phyloP scores from a whole-genome alignment of 306 rosid genomes.

The Prinsepia uniflora region DNA sequence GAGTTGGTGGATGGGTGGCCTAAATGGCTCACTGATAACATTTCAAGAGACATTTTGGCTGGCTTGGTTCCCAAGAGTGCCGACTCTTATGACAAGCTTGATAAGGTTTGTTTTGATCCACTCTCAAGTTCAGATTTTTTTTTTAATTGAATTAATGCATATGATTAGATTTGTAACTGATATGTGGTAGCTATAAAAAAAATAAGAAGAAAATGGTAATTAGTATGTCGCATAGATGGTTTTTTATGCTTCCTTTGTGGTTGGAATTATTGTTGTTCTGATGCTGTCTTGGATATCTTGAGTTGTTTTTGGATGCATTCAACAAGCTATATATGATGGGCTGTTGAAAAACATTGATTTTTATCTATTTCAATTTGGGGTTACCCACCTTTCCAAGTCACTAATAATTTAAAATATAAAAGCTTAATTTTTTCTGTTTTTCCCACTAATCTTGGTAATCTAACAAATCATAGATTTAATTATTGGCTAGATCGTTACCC shows the following conservation, averaged over 20 bases:
- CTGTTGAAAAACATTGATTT: background rate
- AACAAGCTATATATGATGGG: background rate
- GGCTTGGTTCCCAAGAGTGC: slow-evolving; percentile 73
- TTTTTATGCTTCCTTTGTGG: background rate
- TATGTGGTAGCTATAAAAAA: background rate
- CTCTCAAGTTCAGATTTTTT: background rate
- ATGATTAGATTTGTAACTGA: background rate
- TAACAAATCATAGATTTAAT: background rate
- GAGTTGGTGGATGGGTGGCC: slow-evolving; percentile 47
- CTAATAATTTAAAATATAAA: background rate
- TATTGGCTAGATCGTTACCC: slow-evolving; percentile 3
- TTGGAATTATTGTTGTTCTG: background rate
- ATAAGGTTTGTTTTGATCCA: slow-evolving; percentile 43
- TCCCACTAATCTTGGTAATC: background rate
- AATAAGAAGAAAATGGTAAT: background rate
- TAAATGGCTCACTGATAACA: slow-evolving; percentile 48
- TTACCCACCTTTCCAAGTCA: background rate
- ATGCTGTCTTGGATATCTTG: background rate
- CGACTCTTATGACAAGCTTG: slow-evolving; percentile 70
- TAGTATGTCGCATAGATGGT: background rate
- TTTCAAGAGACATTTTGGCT: slow-evolving; percentile 43
- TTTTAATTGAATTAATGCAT: background rate
- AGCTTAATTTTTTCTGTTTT: background rate
- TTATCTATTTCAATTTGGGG: background rate
- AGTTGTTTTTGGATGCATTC: background rate